A percentile compares a stretch with the other conserved stretches of the same genome.
These are phyloP conservation scores for Sphaceloma murrayae DNA, from an alignment of 2,329 filamentous ascomycete genomes.

Conservation along the genomic window DNA sequence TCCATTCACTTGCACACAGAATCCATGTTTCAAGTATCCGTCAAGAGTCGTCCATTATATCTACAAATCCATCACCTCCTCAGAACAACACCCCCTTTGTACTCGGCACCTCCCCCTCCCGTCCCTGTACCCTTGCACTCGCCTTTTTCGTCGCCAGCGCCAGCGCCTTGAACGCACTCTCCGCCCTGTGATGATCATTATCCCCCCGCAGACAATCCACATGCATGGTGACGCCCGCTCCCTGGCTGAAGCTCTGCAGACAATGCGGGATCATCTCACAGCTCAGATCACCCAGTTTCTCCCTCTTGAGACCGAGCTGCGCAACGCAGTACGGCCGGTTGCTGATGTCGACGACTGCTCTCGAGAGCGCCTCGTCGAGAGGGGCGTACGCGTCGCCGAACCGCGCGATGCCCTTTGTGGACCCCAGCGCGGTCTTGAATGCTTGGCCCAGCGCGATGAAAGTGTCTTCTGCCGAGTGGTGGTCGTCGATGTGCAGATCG, in stretches of 20 bases:
- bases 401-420: slow-evolving; percentile 69
- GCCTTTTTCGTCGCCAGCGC: slow-evolving; percentile 77
- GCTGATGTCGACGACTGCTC: slow-evolving; percentile 88
- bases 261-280: slow-evolving; percentile 98
- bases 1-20: no score
- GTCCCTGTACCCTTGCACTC: slow-evolving; percentile 62
- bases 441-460: slow-evolving; percentile 81
- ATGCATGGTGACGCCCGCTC: slow-evolving; percentile 83
- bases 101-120: slow-evolving; percentile 87
- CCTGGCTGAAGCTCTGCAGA: slow-evolving; percentile 86
- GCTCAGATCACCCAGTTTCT: slow-evolving; percentile 88
- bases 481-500: slow-evolving; percentile 94
- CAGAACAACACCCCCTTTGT: slow-evolving; percentile 78
- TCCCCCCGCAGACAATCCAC: slow-evolving; percentile 83
- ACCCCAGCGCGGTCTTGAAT: slow-evolving; percentile 71
- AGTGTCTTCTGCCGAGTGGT: slow-evolving; percentile 94
- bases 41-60: no score
- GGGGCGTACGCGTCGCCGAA: slow-evolving; percentile 90
- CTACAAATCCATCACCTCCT: neutral
- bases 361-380: slow-evolving; percentile 87
- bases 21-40: no score
- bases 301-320: slow-evolving; percentile 73
- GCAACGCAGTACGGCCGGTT: slow-evolving; percentile 82
- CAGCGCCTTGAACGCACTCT: slow-evolving; percentile 94
- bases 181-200: slow-evolving; percentile 93